Evolutionary conservation across 2,329 filamentous ascomycete genomes (phyloP).

Genomic region (Fusarium torreyae): DNA sequence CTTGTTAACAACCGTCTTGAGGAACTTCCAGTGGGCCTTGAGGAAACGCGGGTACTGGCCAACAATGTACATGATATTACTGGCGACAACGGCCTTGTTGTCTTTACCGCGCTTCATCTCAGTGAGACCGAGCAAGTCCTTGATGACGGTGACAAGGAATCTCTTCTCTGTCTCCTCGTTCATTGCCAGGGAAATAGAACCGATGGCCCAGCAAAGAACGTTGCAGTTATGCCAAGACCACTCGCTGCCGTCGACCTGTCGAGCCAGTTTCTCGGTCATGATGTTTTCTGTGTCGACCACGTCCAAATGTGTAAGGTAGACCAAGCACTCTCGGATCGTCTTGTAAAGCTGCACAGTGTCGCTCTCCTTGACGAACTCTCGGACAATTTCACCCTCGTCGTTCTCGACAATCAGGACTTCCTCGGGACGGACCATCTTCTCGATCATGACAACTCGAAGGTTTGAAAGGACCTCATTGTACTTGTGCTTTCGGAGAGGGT

Average conservation of each 20-base stretch:
- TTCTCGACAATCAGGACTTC: constrained; percentile 99
- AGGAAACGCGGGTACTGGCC: constrained; percentile 98
- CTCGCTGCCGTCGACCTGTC: constrained; percentile 94
- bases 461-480: constrained; percentile 96
- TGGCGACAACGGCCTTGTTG: constrained; percentile 98
- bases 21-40: constrained; percentile 99
- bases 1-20: constrained; percentile 99
- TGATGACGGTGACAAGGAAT: constrained; percentile 98
- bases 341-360: constrained; percentile 99
- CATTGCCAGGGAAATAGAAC: constrained; percentile 98
- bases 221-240: constrained; percentile 99
- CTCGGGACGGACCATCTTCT: constrained; percentile 99
- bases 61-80: constrained; percentile 99
- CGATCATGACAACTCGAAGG: constrained; percentile 97
- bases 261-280: constrained; percentile 98
- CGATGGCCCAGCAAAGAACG: constrained; percentile 98
- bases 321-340: constrained; percentile 95
- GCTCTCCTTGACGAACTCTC: constrained; percentile 99
- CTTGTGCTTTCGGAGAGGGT: constrained; percentile 97
- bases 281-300: constrained; percentile 98
- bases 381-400: constrained; percentile 98
- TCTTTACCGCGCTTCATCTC: constrained; percentile 99
- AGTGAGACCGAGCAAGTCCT: constrained; percentile 94
- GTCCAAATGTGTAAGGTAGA: constrained; percentile 97
- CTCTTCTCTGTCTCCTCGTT: constrained; percentile 99